A percentile compares a stretch with the other conserved stretches of the same genome.
Conservation (phyloP, 1,284 basidiomycete species). For the Malassezia restricta region DNA sequence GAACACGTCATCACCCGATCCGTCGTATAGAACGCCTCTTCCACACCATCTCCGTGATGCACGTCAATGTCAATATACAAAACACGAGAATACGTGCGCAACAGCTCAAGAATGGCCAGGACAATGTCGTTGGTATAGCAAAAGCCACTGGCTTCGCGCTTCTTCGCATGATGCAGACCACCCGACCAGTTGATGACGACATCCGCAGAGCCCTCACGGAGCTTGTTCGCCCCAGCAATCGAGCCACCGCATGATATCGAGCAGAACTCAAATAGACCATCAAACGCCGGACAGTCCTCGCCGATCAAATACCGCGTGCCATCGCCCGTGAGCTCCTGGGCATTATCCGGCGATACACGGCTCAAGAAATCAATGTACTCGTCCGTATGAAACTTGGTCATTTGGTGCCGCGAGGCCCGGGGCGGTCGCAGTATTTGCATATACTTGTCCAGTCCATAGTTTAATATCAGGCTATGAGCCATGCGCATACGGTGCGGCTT, state of each 20-base stretch:
- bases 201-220: slow-evolving; percentile 71
- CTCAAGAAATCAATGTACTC: slow-evolving; percentile 88
- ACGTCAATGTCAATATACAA: slow-evolving; percentile 97
- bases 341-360: slow-evolving; percentile 60
- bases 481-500: slow-evolving; percentile 58
- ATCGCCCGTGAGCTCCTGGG: slow-evolving; percentile 57
- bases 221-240: slow-evolving; percentile 65
- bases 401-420: slow-evolving; percentile 65
- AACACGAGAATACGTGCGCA: slow-evolving; percentile 63
- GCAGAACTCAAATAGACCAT: slow-evolving; percentile 93
- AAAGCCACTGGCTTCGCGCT: slow-evolving; percentile 87
- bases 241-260: slow-evolving; percentile 83
- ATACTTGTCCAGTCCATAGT: slow-evolving; percentile 75
- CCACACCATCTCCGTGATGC: slow-evolving; percentile 95
- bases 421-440: slow-evolving; percentile 83
- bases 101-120: slow-evolving; percentile 40
- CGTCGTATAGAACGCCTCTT: slow-evolving; percentile 96
- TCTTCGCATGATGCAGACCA: slow-evolving; percentile 94
- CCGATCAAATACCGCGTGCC: slow-evolving; percentile 53
- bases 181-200: slow-evolving; percentile 97
- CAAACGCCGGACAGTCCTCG: slow-evolving; percentile 92
- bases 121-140: slow-evolving; percentile 82
- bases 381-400: slow-evolving; percentile 92
- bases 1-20: slow-evolving; percentile 91
- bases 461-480: slow-evolving; percentile 78